Percentiles rank a stretch among this genome's conserved stretches.
Conservation (phyloP, 1,139 yeast genomes). For the Debaryomyces psychrophilus region DNA sequence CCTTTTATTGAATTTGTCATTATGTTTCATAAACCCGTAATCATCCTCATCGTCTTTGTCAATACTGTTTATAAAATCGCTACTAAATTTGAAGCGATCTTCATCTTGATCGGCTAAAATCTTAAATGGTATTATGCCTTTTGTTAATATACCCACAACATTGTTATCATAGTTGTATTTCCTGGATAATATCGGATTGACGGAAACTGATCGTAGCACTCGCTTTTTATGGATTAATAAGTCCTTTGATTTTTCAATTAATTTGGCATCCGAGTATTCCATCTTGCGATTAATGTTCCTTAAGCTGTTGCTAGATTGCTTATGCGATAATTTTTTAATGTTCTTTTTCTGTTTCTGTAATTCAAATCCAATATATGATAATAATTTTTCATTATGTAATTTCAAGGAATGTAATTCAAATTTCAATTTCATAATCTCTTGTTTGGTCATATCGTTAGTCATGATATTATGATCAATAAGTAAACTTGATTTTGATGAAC, state of each 20-base stretch:
- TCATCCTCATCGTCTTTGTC: conserved; percentile 32
- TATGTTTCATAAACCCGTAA: conserved; percentile 40
- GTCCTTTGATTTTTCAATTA: conserved; percentile 49
- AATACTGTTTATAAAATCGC: conserved; percentile 12
- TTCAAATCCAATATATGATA: conserved; percentile 61
- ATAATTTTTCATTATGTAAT: conserved; percentile 57
- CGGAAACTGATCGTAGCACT: conserved; percentile 49
- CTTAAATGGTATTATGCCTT: conserved; percentile 19
- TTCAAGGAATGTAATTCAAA: conserved; percentile 58
- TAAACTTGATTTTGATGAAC: conserved; percentile 42
- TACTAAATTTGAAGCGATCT: conserved; percentile 11
- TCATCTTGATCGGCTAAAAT: conserved; percentile 14
- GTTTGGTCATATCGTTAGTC: conserved; percentile 44
- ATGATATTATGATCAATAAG: conserved; percentile 34
- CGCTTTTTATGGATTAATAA: conserved; percentile 48
- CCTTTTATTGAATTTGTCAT: conserved; percentile 32
- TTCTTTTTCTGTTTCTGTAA: conserved; percentile 53
- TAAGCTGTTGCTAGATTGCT: conserved; percentile 31
- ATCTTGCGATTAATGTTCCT: conserved; percentile 21
- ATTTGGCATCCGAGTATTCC: conserved; percentile 59
- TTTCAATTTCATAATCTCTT: conserved; percentile 54
- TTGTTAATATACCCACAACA: conserved; percentile 23
- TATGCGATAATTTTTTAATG: conserved; percentile 44
- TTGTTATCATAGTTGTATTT: conserved; percentile 22
- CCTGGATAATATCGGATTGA: conserved; percentile 42